Conservation (phyloP, 345 rosid species). For the Rhodamnia argentea region DNA sequence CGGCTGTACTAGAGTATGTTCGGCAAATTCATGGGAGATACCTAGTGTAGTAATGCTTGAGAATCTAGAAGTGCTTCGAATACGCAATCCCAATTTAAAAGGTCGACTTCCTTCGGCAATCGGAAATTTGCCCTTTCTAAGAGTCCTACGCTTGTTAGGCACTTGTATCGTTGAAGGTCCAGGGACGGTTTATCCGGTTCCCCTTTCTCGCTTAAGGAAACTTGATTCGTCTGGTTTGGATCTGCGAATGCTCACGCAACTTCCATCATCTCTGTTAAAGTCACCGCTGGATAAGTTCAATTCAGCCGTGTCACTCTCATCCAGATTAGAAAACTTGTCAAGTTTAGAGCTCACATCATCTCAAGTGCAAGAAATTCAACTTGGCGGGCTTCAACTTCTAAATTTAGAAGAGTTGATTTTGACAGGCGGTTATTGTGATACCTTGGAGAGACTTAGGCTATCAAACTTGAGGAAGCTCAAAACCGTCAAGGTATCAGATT, state of each 20-base stretch:
- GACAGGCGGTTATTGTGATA: fast-evolving
- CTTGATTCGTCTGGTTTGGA: fast-evolving
- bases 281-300: fast-evolving
- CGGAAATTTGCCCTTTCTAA: background rate
- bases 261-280: background rate
- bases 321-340: background rate
- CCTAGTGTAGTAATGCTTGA: background rate
- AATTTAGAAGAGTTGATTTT: fast-evolving
- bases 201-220: background rate
- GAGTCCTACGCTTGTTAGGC: fast-evolving
- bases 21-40: background rate
- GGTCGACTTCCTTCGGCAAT: background rate
- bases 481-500: fast-evolving
- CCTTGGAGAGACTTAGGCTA: background rate
- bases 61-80: background rate
- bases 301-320: background rate
- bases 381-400: background rate
- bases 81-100: fast-evolving
- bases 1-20: too few relatives aligned
- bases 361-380: background rate
- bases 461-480: background rate
- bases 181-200: background rate
- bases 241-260: fast-evolving
- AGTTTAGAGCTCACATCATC: fast-evolving
- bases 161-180: background rate